Conservation (phyloP, 306 rosid species). For the Abrus pulchellus region DNA sequence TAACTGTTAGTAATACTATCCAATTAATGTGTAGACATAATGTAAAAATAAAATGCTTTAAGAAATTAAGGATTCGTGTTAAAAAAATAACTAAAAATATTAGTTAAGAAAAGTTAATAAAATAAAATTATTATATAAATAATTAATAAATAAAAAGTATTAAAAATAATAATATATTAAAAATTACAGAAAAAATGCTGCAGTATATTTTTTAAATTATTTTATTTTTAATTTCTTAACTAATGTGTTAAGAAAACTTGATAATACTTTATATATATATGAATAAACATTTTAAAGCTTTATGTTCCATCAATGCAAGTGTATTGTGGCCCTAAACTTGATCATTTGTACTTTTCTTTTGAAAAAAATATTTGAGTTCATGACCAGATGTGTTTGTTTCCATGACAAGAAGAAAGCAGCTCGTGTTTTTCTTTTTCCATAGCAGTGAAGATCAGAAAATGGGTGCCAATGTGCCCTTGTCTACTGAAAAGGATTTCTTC, state of each 20-base stretch:
- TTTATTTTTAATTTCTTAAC: too few species aligned
- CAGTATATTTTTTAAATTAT: too few species aligned
- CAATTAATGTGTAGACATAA: neutral
- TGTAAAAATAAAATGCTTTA: neutral
- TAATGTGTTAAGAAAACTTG: too few species aligned
- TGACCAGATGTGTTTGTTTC: too few species aligned
- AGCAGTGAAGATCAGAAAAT: constrained; percentile 4
- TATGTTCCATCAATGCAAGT: constrained; percentile 5
- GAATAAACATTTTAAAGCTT: neutral
- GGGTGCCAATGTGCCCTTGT: neutral
- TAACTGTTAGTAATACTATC: neutral
- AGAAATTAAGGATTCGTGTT: too few species aligned
- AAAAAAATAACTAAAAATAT: too few species aligned
- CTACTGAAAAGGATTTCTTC: neutral
- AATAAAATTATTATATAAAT: too few species aligned
- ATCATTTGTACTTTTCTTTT: neutral
- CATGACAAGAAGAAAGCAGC: neutral
- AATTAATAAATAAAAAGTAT: too few species aligned
- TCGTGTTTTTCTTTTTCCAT: neutral
- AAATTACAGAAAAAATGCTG: too few species aligned
- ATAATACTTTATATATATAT: neutral
- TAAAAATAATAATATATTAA: too few species aligned
- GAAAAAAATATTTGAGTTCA: neutral
- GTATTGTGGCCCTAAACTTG: neutral
- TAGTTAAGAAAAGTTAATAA: too few species aligned